Evolutionary conservation across 169 alveolate species (phyloP).

Genomic region (Plasmodium cynomolgi): DNA sequence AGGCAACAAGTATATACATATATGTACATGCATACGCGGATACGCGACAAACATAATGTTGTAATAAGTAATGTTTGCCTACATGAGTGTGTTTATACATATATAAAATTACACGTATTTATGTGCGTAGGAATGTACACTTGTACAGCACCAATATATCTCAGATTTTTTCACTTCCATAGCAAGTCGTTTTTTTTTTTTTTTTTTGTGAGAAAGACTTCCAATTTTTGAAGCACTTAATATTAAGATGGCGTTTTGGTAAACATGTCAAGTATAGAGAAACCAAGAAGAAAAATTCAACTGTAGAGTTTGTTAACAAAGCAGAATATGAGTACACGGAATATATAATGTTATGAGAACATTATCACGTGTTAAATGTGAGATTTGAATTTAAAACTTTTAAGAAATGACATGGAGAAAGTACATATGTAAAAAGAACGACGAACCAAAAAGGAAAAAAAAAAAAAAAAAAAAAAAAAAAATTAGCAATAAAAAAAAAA

Average conservation of each 20-base stretch:
- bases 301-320: not conserved
- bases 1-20: not conserved
- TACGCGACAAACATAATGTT: not conserved
- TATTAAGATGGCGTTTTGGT: not conserved
- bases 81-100: not conserved
- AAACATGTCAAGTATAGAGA: not conserved
- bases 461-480: not conserved
- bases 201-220: conserved; percentile 1
- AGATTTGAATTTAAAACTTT: not conserved
- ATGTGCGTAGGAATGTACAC: conserved; percentile 12
- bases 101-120: not conserved
- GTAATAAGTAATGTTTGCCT: not conserved
- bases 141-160: not conserved
- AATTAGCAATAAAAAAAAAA: not conserved
- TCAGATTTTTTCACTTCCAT: not conserved
- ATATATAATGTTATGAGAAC: not conserved
- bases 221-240: not conserved
- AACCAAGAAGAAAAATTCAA: not conserved
- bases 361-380: not conserved
- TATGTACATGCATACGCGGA: not conserved
- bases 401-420: not conserved
- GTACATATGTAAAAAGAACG: not conserved
- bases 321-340: not conserved
- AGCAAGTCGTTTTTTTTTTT: not conserved
- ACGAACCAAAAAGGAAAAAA: not conserved